These are phyloP conservation scores for Aureobasidium sp. DNA, from an alignment of 2,329 filamentous ascomycete species.

Conservation along the genomic window DNA sequence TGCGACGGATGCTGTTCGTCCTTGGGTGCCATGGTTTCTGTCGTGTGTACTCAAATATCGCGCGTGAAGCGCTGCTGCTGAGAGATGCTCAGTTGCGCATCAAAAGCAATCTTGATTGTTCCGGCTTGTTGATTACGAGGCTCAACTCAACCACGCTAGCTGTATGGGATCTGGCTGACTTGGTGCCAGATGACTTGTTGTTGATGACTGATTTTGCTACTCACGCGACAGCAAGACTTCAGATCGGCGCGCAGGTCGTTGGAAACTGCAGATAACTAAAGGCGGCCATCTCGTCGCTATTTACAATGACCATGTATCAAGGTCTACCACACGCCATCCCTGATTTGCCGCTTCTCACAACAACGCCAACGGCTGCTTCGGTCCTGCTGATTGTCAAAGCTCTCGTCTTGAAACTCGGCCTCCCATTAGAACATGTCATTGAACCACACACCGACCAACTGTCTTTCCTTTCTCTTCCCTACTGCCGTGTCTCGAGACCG, in stretches of 20 bases:
- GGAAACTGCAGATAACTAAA: not conserved
- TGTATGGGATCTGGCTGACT: not conserved
- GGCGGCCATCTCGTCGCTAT: not conserved
- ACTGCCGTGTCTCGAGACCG: not conserved
- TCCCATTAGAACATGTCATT: not conserved
- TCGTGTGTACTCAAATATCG: not conserved
- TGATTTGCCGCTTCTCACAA: constrained; percentile 8
- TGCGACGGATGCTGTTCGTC: not conserved
- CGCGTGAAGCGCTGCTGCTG: constrained; percentile 4
- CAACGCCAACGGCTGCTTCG: constrained; percentile 4
- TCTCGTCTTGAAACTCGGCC: constrained; percentile 2
- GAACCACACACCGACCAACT: not conserved
- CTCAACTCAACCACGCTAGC: not conserved
- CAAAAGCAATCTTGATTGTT: not conserved
- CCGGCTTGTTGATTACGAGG: not conserved
- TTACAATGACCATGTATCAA: not conserved
- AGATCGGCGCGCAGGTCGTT: not conserved
- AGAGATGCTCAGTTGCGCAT: not conserved
- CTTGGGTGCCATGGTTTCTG: not conserved
- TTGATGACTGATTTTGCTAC: not conserved
- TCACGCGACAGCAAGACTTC: not conserved
- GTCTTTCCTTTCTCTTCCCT: not conserved
- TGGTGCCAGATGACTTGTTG: not conserved
- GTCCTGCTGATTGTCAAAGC: constrained; percentile 3
- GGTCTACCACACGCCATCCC: constrained; percentile 6